These are phyloP conservation scores for Murraya koenigii DNA, from an alignment of 345 rosid genomes.

Conservation along the genomic window DNA sequence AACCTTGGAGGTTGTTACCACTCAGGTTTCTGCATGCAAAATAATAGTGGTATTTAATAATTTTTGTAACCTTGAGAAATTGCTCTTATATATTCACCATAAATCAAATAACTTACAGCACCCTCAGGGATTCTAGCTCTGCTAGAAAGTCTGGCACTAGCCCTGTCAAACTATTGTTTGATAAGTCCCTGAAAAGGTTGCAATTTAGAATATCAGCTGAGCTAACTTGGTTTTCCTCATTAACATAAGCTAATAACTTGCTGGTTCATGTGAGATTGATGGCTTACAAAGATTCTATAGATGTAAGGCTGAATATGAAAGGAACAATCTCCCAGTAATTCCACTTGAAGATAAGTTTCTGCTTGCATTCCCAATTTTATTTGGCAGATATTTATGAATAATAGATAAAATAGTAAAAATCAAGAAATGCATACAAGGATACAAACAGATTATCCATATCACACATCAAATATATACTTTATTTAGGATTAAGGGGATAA, in stretches of 20 bases:
- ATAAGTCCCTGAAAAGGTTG: constrained; percentile 35
- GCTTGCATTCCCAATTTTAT: not conserved
- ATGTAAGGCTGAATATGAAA: no score
- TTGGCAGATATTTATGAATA: no score
- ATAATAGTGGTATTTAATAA: not conserved
- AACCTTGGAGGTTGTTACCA: constrained; percentile 43
- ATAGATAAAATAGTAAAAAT: no score
- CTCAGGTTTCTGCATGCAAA: not conserved
- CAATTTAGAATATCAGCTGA: not conserved
- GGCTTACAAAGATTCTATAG: no score
- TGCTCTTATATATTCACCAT: not conserved
- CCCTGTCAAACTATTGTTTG: constrained; percentile 47
- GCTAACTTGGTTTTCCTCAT: not conserved
- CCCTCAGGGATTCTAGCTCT: constrained; percentile 26
- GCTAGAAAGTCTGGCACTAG: constrained; percentile 41
- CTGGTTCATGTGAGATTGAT: no score
- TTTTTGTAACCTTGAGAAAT: not conserved
- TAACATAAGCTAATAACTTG: not conserved
- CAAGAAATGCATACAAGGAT: no score
- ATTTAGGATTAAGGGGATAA: no score
- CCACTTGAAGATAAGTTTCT: no score
- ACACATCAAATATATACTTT: no score
- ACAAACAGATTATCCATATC: no score
- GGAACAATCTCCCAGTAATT: no score
- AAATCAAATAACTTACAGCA: constrained; percentile 29